These are phyloP conservation scores for Fallopia convolvulus DNA, from an alignment of 148 eudicot genomes.

Conservation along the genomic window DNA sequence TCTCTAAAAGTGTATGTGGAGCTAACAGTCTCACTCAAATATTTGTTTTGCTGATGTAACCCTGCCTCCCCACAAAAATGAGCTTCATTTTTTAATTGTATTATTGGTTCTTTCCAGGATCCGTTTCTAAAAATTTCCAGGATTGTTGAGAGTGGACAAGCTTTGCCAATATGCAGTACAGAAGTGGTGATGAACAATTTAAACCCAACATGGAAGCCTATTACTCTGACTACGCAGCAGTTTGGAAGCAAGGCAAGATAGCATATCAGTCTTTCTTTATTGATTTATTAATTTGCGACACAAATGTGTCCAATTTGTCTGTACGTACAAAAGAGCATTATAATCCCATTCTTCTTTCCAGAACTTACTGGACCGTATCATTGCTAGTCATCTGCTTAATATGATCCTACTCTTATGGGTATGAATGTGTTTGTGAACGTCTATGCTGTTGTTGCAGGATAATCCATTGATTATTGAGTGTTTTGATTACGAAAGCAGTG, in stretches of 20 bases:
- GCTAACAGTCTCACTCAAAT: not conserved
- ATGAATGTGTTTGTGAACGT: not conserved
- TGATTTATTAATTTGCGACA: not conserved
- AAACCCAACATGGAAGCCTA: slow-evolving; percentile 87
- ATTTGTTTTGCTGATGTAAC: not conserved
- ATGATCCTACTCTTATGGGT: not conserved
- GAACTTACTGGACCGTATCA: too few species aligned
- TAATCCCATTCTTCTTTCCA: too few species aligned
- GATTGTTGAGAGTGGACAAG: slow-evolving; percentile 56
- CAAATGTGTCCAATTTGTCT: not conserved
- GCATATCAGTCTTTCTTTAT: slow-evolving; percentile 17
- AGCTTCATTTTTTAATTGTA: not conserved
- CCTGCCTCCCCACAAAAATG: not conserved
- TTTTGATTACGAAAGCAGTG: slow-evolving; percentile 73
- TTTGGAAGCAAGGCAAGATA: slow-evolving; percentile 64
- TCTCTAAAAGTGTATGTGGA: slow-evolving; percentile 76
- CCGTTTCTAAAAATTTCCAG: slow-evolving; percentile 88
- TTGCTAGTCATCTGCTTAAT: not conserved
- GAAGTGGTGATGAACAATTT: slow-evolving; percentile 77
- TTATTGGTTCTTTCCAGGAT: not conserved
- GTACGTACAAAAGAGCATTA: not conserved
- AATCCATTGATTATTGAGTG: slow-evolving; percentile 81
- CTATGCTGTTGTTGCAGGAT: slow-evolving; percentile 38
- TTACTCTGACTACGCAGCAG: slow-evolving; percentile 69
- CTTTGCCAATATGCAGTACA: slow-evolving; percentile 77